Evolutionary conservation across 169 alveolate species (phyloP), one percentile per base, ranked within the genome.

Genomic region (Cryptosporidium tyzzeri): DNA sequence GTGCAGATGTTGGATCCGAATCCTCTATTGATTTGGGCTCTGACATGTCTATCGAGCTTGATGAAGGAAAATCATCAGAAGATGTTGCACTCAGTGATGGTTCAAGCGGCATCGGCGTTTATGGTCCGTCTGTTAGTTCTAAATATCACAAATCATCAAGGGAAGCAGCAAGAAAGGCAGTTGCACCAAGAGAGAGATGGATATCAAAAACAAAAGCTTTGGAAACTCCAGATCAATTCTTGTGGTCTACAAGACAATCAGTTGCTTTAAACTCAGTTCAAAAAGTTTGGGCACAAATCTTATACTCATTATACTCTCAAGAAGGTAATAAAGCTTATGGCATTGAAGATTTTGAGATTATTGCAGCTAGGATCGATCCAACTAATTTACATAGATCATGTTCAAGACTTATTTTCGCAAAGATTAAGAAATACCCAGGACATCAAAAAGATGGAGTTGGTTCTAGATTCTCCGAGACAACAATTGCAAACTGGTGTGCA

Each of bases 401-500:
- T 65, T 14, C 65, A 3, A 59, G 80, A 31, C 75, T 80, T 23
- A 62, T 80, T 31, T 80, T 31, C 18, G 89, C 80, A 26, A 80
- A 29, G 51, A 80, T 80, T n/a, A 80, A 80, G 44, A 80, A 62
- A 29, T 80, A 80, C 14, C 89, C 89, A 1, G 89, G 89, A 3
- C 61, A 74, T 10, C 89, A 80, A 65, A 59, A 23, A 45, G 89
- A 80, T 62, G 89, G 89, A 31, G 69, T 21, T 9, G 61, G 70
- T 16, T 37, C 69, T 23, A 80, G 89, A 59, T 80, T 80, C 6
- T 59, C 89, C n/a, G 89, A 80, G 67, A 39, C 65, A 4, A 59
- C 39, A 65, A 80, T 80, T 39, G 89, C 89, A 29, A 65, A 62
- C 41, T 80, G 89, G 89, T 80, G 89, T 80, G 89, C 89, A 39